Base-by-base conservation (phyloP, 371 early-diverging fungal genomes). In the Entomophthora muscae region DNA sequence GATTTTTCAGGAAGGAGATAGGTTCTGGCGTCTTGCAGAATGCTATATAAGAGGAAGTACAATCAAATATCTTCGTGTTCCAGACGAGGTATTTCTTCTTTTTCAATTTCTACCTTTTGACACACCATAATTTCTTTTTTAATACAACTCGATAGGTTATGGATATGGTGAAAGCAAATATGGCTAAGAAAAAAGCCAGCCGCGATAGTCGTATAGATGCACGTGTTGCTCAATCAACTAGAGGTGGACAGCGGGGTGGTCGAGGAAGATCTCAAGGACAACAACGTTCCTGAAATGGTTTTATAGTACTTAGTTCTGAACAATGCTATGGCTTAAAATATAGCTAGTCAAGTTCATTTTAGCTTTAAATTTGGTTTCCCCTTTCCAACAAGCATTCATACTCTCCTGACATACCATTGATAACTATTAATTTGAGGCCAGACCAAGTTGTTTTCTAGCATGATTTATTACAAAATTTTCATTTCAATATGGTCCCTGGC, bases 31-130 rank as follows among this genome's bases (percentile, higher is more conserved):
- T 29, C 74, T 95, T 53, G 81, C 88, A 10, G 96, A 95, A 71
- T 84, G 88, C 65, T 93, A 91, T 69, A 87, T 97, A 65, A 82
- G 91, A 69, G 98, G 98, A 63, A 88, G 81, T 69, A 90, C 90
- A 58, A 90, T 97, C 69, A 95, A 95, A 76, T 94, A 92, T 70
- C 76, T 97, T 67, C 86, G 93, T 58, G 82, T 97, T 23, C 95
- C 92, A 5, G 91, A 91, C 68, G 89, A 86, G 66, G 75, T 82
- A 63, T 67, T 12, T 5, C 64, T n/a, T n/a, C n/a, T n/a, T n/a
- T n/a, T n/a, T n/a, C n/a, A n/a, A n/a, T n/a, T n/a, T n/a, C n/a
- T n/a, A n/a, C n/a, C n/a, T n/a, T n/a, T n/a, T n/a, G n/a, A n/a
- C n/a, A n/a, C n/a, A n/a, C n/a, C n/a, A n/a, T n/a, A 30, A 28